Evolutionary conservation across 352 stramenopile genomes (phyloP), one percentile per base, ranked within the genome.

Genomic region (Phytophthora pistaciae): DNA sequence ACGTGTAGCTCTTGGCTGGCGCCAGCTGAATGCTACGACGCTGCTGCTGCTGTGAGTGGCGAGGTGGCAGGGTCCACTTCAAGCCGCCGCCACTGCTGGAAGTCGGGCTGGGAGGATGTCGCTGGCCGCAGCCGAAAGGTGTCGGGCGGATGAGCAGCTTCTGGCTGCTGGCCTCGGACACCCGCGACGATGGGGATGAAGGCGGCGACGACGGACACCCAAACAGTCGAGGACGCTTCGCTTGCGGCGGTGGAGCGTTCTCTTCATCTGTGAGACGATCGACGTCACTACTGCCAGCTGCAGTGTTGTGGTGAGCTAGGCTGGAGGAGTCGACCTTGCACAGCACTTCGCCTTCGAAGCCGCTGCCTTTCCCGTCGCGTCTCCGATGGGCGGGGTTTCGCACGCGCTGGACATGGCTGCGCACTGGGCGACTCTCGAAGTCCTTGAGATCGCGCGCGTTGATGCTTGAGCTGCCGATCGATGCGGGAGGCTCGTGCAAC

Each of bases 271-370:
- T 74, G 21, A 68, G 16, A 18, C 56, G 52, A 36, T 77, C 69
- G 7, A 31, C 23, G 49, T 59, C 60, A 29, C 21, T 56, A 23
- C 21, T 56, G 60, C 13, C 42, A 27, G 20, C n/a, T 56, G 36
- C 33, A 46, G 48, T 48, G 44, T 38, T 62, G 27, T 42, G 56
- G 11, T 33, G 38, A 64, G 42, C 27, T 27, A 66, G 33, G 36
- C n/a, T 74, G 20, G 74, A 55, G 16, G 58, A 44, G 14, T 88
- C 80, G 1, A 91, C 80, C 29, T 70, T 80, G 42, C 84, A 92
- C 3, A 82, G 61, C 3, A 94, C 83, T 42, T 94, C 84, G 4
- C 87, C 87, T 33, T 91, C 80, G 48, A 94, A 94, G 0, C 87
- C 84, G 33, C 87, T 94, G 10, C 80, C 78, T 60, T 87, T 78